phyloP scores from a whole-genome alignment of 176 grass and related monocot species.

The Puccinellia tenuiflora region DNA sequence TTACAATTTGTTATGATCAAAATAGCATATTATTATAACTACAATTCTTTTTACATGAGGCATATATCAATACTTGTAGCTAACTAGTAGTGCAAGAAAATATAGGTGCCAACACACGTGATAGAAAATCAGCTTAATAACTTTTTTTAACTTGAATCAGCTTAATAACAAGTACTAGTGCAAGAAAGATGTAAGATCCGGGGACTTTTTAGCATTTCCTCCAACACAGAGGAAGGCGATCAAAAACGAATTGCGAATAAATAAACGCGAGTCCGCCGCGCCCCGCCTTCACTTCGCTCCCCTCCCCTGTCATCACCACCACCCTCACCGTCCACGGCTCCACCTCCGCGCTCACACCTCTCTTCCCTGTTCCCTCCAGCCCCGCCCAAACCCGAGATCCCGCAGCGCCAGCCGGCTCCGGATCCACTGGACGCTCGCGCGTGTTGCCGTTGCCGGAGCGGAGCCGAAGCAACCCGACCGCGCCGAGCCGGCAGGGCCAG shows the following conservation, averaged over 20 bases:
- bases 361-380: neutral
- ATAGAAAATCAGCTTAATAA: too few species aligned
- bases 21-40: neutral
- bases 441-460: neutral
- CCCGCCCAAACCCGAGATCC: slow-evolving; percentile 8
- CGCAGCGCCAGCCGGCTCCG: neutral
- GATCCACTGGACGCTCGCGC: neutral
- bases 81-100: neutral
- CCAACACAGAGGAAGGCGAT: neutral
- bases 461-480: neutral
- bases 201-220: neutral
- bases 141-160: too few species aligned
- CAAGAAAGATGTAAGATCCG: neutral
- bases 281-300: slow-evolving; percentile 25
- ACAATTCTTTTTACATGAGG: neutral
- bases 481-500: neutral
- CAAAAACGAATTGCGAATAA: slow-evolving; percentile 10
- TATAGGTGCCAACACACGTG: too few species aligned
- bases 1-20: neutral
- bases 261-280: neutral
- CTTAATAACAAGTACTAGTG: too few species aligned
- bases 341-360: slow-evolving; percentile 21
- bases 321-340: slow-evolving; percentile 2
- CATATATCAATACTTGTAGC: neutral
- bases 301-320: slow-evolving; percentile 1